Evolutionary conservation across 2,329 filamentous ascomycete genomes (phyloP).

Genomic region (Didymella lethalis): DNA sequence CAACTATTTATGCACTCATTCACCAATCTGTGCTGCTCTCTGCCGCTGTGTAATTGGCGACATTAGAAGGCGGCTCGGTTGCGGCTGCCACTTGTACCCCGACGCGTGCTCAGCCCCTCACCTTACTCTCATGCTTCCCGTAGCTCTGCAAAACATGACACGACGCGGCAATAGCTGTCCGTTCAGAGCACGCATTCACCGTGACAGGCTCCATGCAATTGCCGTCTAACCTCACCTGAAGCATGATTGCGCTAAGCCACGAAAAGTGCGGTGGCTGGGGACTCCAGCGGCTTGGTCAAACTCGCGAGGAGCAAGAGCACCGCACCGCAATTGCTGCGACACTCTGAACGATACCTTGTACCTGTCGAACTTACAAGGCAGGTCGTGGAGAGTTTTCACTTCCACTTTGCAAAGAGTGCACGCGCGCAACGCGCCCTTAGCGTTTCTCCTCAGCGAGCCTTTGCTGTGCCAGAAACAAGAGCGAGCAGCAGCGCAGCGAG

Average conservation of each 20-base stretch:
- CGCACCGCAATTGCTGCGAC: background rate
- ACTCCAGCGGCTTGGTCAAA: background rate
- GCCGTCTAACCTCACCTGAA: background rate
- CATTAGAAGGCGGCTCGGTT: background rate
- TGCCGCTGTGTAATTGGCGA: background rate
- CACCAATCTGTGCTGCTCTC: background rate
- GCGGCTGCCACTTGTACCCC: background rate
- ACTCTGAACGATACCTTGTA: background rate
- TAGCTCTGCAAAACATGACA: background rate
- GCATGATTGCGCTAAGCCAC: background rate
- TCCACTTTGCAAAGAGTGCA: background rate
- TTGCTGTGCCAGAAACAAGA: background rate
- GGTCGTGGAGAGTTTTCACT: background rate
- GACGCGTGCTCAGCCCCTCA: background rate
- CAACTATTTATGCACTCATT: background rate
- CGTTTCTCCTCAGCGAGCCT: background rate
- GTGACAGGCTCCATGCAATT: background rate
- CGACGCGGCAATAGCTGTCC: background rate
- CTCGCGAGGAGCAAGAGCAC: background rate
- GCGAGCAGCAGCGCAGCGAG: background rate
- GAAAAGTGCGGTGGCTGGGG: slow-evolving; percentile 2
- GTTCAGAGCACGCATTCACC: background rate
- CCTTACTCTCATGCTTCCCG: background rate
- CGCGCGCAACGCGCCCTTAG: background rate
- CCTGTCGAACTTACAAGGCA: background rate